Conservation (phyloP, 164 flowering plant species). For the Cinnamomum chago region DNA sequence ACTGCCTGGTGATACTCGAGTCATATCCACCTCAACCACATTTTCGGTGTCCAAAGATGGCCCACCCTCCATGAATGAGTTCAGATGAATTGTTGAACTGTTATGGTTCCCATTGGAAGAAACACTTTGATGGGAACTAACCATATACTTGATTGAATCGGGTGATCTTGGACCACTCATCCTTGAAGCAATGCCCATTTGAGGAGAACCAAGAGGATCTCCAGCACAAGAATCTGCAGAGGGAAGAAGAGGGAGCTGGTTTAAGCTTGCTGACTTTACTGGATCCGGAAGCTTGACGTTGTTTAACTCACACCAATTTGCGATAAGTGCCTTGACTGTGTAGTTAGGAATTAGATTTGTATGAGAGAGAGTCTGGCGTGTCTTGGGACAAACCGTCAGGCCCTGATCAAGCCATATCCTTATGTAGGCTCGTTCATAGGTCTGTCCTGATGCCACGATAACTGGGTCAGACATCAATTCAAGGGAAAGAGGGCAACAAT, state of each 20-base stretch:
- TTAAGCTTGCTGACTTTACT: constrained; percentile 32
- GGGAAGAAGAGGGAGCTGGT: constrained; percentile 42
- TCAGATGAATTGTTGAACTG: constrained; percentile 35
- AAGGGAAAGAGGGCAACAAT: constrained; percentile 87
- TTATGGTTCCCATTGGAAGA: constrained; percentile 32
- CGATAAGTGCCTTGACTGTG: constrained; percentile 79
- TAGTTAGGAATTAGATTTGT: constrained; percentile 75
- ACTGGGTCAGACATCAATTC: constrained; percentile 94
- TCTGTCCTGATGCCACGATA: constrained; percentile 86
- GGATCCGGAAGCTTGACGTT: constrained; percentile 77
- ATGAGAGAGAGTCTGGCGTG: constrained; percentile 66
- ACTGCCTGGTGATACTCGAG: constrained; percentile 31
- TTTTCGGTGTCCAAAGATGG: constrained; percentile 21
- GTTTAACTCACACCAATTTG: constrained; percentile 83
- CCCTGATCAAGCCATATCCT: constrained; percentile 82
- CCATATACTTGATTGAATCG: constrained; percentile 33
- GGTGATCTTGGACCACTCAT: constrained; percentile 36
- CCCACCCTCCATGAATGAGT: constrained; percentile 45
- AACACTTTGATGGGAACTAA: constrained; percentile 27
- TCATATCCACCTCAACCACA: constrained; percentile 45
- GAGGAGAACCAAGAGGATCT: constrained; percentile 25
- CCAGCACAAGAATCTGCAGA: constrained; percentile 38
- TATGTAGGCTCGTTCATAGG: constrained; percentile 77
- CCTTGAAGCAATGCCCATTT: constrained; percentile 20
- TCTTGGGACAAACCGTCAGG: constrained; percentile 81